Percentiles rank a stretch among this genome's conserved stretches.
These are phyloP conservation scores for Neurospora hispaniola DNA, from an alignment of 495 filamentous ascomycete species.

Conservation along the genomic window DNA sequence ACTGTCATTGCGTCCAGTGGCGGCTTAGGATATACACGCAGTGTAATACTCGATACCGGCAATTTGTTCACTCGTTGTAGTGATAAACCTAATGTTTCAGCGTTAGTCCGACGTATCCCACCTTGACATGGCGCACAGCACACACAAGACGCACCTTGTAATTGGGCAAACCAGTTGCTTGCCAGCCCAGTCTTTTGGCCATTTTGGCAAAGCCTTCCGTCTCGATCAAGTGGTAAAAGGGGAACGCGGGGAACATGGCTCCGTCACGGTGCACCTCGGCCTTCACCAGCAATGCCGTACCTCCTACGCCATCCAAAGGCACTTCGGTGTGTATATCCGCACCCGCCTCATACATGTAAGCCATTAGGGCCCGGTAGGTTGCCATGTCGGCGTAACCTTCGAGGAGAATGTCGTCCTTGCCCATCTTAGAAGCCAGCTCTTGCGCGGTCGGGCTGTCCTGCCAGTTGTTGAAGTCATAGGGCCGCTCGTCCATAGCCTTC, in stretches of 20 bases:
- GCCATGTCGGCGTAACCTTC: slow-evolving; percentile 90
- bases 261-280: slow-evolving; percentile 96
- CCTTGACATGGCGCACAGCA: neutral
- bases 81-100: slow-evolving; percentile 58
- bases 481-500: slow-evolving; percentile 58
- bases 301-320: slow-evolving; percentile 82
- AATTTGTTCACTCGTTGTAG: slow-evolving; percentile 64
- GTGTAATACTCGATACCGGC: neutral
- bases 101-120: slow-evolving; percentile 17
- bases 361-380: slow-evolving; percentile 87
- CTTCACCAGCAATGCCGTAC: slow-evolving; percentile 88
- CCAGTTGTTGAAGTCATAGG: slow-evolving; percentile 98
- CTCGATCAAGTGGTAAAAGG: slow-evolving; percentile 94
- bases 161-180: slow-evolving; percentile 77
- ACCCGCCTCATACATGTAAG: slow-evolving; percentile 56
- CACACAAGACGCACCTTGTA: slow-evolving; percentile 64
- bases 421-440: slow-evolving; percentile 67
- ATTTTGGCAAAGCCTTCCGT: slow-evolving; percentile 98
- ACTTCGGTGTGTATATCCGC: slow-evolving; percentile 52
- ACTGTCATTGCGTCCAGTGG: neutral
- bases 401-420: slow-evolving; percentile 75
- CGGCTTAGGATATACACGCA: neutral
- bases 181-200: slow-evolving; percentile 79
- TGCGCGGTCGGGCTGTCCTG: slow-evolving; percentile 71
- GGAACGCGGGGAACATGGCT: slow-evolving; percentile 95